Percentiles rank a stretch among this genome's conserved stretches.
Evolutionary conservation across 2,329 filamentous ascomycete species (phyloP).

Genomic region (Cephalotrichum gorgonifer): DNA sequence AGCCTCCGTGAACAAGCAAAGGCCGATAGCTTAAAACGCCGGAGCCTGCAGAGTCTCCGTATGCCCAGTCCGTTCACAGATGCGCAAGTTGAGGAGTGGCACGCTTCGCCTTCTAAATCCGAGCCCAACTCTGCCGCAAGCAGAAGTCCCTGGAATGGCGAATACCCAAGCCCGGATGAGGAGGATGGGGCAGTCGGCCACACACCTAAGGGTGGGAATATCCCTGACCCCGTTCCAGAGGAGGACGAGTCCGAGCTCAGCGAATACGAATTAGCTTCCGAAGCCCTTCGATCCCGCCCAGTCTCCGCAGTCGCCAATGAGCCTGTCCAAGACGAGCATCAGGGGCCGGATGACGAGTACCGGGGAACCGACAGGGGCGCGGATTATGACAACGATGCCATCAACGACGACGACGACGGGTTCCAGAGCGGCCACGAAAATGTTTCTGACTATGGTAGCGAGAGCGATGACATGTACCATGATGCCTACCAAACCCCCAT

Average conservation of each 20-base stretch:
- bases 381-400: slow-evolving; percentile 21
- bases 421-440: slow-evolving; percentile 24
- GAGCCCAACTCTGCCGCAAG: slow-evolving; percentile 9
- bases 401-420: slow-evolving; percentile 24
- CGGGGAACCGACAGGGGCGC: slow-evolving; percentile 23
- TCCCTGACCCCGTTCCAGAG: slow-evolving; percentile 2
- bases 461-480: slow-evolving; percentile 55
- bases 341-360: background rate
- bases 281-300: slow-evolving; percentile 6
- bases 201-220: background rate
- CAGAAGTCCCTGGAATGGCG: slow-evolving; percentile 19
- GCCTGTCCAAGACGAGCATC: background rate
- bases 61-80: slow-evolving; percentile 73
- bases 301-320: background rate
- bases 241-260: slow-evolving; percentile 18
- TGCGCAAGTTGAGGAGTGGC: slow-evolving; percentile 47
- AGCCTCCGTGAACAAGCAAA: slow-evolving; percentile 67
- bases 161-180: slow-evolving; percentile 16
- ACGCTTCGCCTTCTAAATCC: slow-evolving; percentile 20
- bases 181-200: slow-evolving; percentile 9
- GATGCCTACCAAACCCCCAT: slow-evolving; percentile 48
- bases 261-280: slow-evolving; percentile 16
- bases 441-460: slow-evolving; percentile 37
- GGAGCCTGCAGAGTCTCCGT: slow-evolving; percentile 65
- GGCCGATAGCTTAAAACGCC: slow-evolving; percentile 67